A percentile compares a stretch with the other conserved stretches of the same genome.
These are phyloP conservation scores for Lophiotrema nucula DNA, from an alignment of 495 filamentous ascomycete genomes.

Conservation along the genomic window DNA sequence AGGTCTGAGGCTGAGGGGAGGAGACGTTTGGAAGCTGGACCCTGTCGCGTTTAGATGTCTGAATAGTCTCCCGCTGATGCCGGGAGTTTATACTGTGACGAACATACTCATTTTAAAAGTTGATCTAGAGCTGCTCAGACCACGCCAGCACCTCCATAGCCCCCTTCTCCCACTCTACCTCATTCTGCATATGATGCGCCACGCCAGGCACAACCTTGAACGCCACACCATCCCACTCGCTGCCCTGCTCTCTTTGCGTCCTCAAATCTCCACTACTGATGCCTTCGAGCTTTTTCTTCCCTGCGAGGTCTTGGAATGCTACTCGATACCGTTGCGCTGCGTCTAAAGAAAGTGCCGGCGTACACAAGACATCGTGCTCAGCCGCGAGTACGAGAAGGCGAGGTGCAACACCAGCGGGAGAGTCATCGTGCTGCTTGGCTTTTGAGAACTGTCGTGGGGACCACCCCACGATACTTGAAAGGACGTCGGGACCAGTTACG, in stretches of 20 bases:
- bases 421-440: background rate
- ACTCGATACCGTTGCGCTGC: slow-evolving; percentile 35
- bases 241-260: slow-evolving; percentile 12
- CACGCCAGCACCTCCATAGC: slow-evolving; percentile 43
- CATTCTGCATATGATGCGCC: slow-evolving; percentile 51
- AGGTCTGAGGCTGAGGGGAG: no score
- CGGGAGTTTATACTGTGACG: no score
- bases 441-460: background rate
- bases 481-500: slow-evolving; percentile 38
- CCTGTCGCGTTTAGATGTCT: no score
- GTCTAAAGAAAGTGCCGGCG: slow-evolving; percentile 31
- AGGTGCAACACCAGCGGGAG: background rate
- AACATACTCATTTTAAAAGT: no score
- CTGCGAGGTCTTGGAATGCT: slow-evolving; percentile 21
- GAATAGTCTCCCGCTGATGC: no score
- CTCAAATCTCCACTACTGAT: slow-evolving; percentile 21
- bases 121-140: no score
- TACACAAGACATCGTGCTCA: slow-evolving; percentile 41
- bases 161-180: slow-evolving; percentile 43
- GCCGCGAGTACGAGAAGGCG: slow-evolving; percentile 43
- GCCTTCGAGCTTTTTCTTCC: slow-evolving; percentile 12
- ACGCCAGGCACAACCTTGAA: slow-evolving; percentile 41
- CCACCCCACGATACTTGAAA: slow-evolving; percentile 40
- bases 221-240: slow-evolving; percentile 37
- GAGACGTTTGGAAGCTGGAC: no score